Conservation (phyloP, 441 rosid genomes). For the Mallotus japonicus region DNA sequence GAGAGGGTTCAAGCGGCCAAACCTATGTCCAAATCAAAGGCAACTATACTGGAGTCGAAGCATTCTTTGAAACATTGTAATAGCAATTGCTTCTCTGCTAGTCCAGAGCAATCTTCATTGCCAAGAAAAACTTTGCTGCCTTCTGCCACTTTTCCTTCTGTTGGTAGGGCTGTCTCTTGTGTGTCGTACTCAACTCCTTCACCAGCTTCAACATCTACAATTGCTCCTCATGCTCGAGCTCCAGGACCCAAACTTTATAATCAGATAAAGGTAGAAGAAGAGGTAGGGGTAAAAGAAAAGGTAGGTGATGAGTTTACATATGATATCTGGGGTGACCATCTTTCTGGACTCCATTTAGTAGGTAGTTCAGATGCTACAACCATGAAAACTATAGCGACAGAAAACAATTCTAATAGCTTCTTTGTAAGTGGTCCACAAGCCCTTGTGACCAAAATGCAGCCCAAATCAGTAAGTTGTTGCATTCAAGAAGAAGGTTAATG, state of each 20-base stretch:
- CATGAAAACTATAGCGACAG: constrained; percentile 37
- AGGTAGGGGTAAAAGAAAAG: constrained; percentile 19
- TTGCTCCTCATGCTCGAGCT: constrained; percentile 75
- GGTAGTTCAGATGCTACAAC: constrained; percentile 44
- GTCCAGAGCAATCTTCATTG: constrained; percentile 29
- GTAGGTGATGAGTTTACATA: constrained; percentile 47
- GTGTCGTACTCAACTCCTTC: constrained; percentile 36
- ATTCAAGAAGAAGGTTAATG: constrained; percentile 54
- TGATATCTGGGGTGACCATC: constrained; percentile 94
- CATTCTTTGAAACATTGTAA: constrained; percentile 23
- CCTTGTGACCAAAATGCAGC: constrained; percentile 49
- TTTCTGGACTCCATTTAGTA: constrained; percentile 48
- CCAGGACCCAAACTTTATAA: constrained; percentile 53
- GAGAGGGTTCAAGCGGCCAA: constrained; percentile 32
- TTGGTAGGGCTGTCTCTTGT: constrained; percentile 32
- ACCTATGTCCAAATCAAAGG: constrained; percentile 17
- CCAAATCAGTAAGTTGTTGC: constrained; percentile 50
- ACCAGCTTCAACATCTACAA: constrained; percentile 37
- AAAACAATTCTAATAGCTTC: constrained; percentile 62
- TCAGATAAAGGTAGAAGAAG: constrained; percentile 35
- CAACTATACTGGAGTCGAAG: constrained; percentile 23
- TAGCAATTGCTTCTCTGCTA: constrained; percentile 18
- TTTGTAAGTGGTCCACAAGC: constrained; percentile 81
- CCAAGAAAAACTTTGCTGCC: constrained; percentile 33
- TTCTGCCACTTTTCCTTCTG: constrained; percentile 50